A percentile compares a stretch with the other conserved stretches of the same genome.
phyloP scores from a whole-genome alignment of 2,329 filamentous ascomycete species.

The Exophiala calicioides region DNA sequence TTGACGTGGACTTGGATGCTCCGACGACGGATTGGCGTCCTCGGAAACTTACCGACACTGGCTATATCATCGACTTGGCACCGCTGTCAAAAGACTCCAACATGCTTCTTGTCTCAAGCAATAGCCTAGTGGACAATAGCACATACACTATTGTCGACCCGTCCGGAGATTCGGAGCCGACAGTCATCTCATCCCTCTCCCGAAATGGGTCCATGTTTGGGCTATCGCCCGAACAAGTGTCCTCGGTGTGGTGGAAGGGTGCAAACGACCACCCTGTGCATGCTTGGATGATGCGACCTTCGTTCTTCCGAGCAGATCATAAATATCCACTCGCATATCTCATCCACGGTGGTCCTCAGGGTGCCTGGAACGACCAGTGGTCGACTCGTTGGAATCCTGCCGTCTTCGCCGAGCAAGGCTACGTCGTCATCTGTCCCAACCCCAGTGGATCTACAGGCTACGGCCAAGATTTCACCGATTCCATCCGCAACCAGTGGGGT shows the following conservation, averaged over 20 bases:
- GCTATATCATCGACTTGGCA: conserved; percentile 44
- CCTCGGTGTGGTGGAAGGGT: conserved; percentile 50
- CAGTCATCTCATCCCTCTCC: conserved; percentile 42
- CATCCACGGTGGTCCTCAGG: conserved; percentile 56
- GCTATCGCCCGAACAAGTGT: conserved; percentile 44
- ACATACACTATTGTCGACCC: conserved; percentile 45
- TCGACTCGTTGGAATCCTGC: conserved; percentile 56
- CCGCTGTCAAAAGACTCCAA: conserved; percentile 38
- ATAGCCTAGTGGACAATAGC: conserved; percentile 48
- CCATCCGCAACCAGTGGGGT: conserved; percentile 55
- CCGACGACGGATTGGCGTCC: conserved; percentile 16
- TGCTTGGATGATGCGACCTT: conserved; percentile 51
- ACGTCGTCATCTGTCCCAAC: conserved; percentile 61
- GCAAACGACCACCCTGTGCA: conserved; percentile 47
- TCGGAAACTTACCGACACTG: conserved; percentile 42
- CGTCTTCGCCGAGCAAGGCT: conserved; percentile 62
- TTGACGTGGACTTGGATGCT: conserved; percentile 18
- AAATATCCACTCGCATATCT: conserved; percentile 58
- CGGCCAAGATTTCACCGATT: conserved; percentile 56
- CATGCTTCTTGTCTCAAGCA: conserved; percentile 46
- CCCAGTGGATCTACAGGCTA: conserved; percentile 61
- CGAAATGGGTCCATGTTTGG: conserved; percentile 43
- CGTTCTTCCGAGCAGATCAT: conserved; percentile 45
- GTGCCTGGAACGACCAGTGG: conserved; percentile 57
- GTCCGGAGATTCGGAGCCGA: conserved; percentile 33